These are phyloP conservation scores for Cryptosporidium sp. DNA, from an alignment of 169 alveolate genomes.

Conservation along the genomic window DNA sequence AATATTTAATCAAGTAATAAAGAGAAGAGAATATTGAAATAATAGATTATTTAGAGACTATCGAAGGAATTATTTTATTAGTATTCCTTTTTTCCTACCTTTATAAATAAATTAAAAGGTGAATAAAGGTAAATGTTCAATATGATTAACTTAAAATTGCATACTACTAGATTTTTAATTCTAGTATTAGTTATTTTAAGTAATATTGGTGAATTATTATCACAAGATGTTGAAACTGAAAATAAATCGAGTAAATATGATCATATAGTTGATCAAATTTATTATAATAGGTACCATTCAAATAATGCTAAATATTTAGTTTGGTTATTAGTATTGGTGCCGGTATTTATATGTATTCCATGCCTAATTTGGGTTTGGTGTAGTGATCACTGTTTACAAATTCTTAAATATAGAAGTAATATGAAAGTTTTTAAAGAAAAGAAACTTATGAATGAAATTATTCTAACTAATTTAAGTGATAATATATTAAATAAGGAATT, in stretches of 20 bases:
- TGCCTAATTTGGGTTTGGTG: conserved; percentile 75
- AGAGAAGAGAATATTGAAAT: neutral
- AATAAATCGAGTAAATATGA: neutral
- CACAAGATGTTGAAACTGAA: conserved; percentile 3
- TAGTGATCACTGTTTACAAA: conserved; percentile 67
- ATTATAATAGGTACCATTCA: conserved; percentile 65
- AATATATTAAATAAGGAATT: conserved; percentile 19
- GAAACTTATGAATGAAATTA: conserved; percentile 48
- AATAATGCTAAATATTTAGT: conserved; percentile 62
- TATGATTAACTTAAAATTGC: neutral
- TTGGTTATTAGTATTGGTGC: conserved; percentile 63
- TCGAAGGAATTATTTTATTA: no score
- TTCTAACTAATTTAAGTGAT: conserved; percentile 23
- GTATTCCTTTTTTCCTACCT: no score
- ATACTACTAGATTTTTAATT: neutral
- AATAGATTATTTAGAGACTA: no score
- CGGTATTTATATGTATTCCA: conserved; percentile 69
- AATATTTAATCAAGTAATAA: no score
- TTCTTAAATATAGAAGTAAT: conserved; percentile 33
- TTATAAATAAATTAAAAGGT: no score
- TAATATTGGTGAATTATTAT: neutral
- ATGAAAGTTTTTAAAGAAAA: conserved; percentile 43
- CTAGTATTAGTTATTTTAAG: neutral
- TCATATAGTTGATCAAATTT: conserved; percentile 27
- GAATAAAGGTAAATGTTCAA: neutral